Conservation (phyloP, 75 land plant genomes). For the Pinus albicaulis region DNA sequence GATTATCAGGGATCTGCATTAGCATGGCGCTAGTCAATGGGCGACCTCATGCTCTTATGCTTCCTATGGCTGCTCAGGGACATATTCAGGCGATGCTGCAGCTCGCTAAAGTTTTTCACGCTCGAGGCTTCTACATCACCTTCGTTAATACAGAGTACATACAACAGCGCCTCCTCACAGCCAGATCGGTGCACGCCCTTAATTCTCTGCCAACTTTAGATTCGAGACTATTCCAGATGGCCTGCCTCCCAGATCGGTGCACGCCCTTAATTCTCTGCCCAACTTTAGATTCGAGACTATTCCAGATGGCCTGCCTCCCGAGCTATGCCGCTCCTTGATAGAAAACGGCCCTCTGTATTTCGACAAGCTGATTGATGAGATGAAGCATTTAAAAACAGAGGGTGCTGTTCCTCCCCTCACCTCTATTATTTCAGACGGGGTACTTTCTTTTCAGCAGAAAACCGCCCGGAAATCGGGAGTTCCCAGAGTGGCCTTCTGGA, state of each 20-base stretch:
- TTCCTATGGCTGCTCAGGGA: slow-evolving; percentile 4
- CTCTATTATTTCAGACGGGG: slow-evolving; percentile 23
- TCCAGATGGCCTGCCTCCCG: slow-evolving; percentile 25
- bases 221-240: slow-evolving; percentile 31
- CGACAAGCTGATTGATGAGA: neutral
- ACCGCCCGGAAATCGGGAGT: slow-evolving; percentile 18
- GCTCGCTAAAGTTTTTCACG: neutral
- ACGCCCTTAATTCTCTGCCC: neutral
- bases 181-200: neutral
- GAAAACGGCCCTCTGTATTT: slow-evolving; percentile 7
- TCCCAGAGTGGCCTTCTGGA: slow-evolving; percentile 16
- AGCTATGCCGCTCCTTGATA: slow-evolving; percentile 8
- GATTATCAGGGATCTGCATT: too few relatives aligned
- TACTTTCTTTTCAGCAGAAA: slow-evolving; percentile 4
- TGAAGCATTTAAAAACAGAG: too few relatives aligned
- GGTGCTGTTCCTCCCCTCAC: slow-evolving; percentile 6
- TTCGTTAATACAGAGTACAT: neutral
- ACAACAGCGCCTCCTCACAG: neutral
- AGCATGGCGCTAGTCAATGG: too few relatives aligned
- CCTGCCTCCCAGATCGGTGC: too few relatives aligned
- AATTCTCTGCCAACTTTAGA: neutral
- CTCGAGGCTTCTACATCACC: slow-evolving; percentile 7
- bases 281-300: slow-evolving; percentile 17
- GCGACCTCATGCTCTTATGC: neutral
- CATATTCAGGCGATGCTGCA: slow-evolving; percentile 9